These are phyloP conservation scores for Blepharisma stoltei DNA, from an alignment of 73 alveolate species.

Conservation along the genomic window DNA sequence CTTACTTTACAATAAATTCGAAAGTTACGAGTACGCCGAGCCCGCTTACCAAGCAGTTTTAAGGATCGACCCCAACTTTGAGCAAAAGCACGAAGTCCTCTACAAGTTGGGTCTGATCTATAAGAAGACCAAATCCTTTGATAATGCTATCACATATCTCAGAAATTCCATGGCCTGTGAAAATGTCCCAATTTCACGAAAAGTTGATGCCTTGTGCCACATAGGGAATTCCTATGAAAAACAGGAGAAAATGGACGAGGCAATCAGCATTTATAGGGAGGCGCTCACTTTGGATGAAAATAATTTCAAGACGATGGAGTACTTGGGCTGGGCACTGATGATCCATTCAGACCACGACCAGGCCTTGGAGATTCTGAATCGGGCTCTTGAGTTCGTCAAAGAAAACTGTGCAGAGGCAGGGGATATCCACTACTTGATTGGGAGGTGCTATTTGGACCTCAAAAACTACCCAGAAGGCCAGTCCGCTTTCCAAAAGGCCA, in stretches of 20 bases:
- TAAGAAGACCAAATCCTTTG: slow-evolving; percentile 57
- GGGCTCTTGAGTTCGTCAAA: slow-evolving; percentile 47
- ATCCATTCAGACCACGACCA: slow-evolving; percentile 35
- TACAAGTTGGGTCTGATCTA: slow-evolving; percentile 55
- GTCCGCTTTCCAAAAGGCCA: slow-evolving; percentile 48
- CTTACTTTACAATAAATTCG: slow-evolving; percentile 60
- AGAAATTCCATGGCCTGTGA: slow-evolving; percentile 56
- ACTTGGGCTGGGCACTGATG: slow-evolving; percentile 58
- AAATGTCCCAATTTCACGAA: slow-evolving; percentile 51
- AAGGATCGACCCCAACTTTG: slow-evolving; percentile 39
- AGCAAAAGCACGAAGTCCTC: slow-evolving; percentile 64
- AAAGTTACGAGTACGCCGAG: slow-evolving; percentile 38
- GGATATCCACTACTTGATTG: slow-evolving; percentile 53
- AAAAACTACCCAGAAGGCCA: slow-evolving; percentile 47
- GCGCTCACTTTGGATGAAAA: slow-evolving; percentile 55
- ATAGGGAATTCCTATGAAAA: slow-evolving; percentile 68
- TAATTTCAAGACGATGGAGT: slow-evolving; percentile 54
- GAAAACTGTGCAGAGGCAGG: slow-evolving; percentile 43
- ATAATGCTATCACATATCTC: slow-evolving; percentile 56
- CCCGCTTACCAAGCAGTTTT: slow-evolving; percentile 36
- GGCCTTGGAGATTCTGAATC: slow-evolving; percentile 47
- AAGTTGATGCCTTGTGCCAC: slow-evolving; percentile 60
- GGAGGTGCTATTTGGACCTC: slow-evolving; percentile 55
- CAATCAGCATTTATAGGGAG: slow-evolving; percentile 50
- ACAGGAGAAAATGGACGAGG: slow-evolving; percentile 45